Evolutionary conservation across 805 yeast species (phyloP).

Genomic region (Kodamaea kaohsiungensis): DNA sequence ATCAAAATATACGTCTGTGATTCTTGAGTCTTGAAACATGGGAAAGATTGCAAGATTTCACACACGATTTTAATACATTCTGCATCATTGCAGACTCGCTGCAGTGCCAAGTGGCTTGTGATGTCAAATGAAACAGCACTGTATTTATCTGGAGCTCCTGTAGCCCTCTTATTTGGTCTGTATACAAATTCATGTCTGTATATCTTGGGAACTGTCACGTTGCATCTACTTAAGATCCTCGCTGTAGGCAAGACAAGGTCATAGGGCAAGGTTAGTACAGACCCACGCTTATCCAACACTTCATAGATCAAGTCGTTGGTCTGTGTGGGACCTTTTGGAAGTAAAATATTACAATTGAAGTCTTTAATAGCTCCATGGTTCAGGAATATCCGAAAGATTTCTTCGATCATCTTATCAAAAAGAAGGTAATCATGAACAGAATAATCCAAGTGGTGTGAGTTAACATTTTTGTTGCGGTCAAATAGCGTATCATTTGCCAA

Average conservation of each 20-base stretch:
- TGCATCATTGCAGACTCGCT: conserved; percentile 71
- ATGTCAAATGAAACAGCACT: conserved; percentile 89
- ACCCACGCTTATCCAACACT: conserved; percentile 81
- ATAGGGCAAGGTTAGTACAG: conserved; percentile 84
- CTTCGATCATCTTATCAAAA: conserved; percentile 59
- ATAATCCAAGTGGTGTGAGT: conserved; percentile 26
- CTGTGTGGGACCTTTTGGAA: conserved; percentile 77
- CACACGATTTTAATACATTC: conserved; percentile 83
- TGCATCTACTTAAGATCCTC: conserved; percentile 69
- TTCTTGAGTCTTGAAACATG: conserved; percentile 55
- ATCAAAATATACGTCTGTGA: conserved; percentile 60
- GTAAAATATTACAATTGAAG: conserved; percentile 59
- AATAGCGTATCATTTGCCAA: conserved; percentile 83
- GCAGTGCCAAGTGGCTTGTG: conserved; percentile 46
- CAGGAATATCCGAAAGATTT: conserved; percentile 62
- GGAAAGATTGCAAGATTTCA: conserved; percentile 66
- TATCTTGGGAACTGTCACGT: conserved; percentile 53
- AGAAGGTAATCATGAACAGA: conserved; percentile 50
- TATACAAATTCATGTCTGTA: conserved; percentile 81
- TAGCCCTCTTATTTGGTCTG: conserved; percentile 58
- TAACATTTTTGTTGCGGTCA: conserved; percentile 48
- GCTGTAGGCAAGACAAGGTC: conserved; percentile 92
- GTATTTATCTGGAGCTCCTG: conserved; percentile 71
- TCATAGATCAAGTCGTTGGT: conserved; percentile 70
- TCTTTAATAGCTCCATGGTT: conserved; percentile 88